phyloP scores from a whole-genome alignment of 768 basidiomycete genomes.

The Boletus pseudo-olivaceus region DNA sequence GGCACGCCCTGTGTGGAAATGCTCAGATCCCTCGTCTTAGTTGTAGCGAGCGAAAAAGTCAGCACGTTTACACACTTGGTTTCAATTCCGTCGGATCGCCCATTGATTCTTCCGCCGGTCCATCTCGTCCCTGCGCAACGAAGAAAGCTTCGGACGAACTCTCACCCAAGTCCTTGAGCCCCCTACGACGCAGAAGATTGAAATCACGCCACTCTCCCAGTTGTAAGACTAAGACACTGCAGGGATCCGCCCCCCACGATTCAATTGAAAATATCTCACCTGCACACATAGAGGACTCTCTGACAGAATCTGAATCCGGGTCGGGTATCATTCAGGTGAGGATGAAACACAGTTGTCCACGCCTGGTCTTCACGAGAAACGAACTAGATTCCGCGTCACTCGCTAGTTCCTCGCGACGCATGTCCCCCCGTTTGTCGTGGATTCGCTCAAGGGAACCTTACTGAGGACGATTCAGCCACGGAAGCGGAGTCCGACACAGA shows the following conservation, averaged over 20 bases:
- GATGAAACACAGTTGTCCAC: not conserved
- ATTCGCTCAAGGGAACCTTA: not conserved
- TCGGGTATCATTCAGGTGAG: slow-evolving; percentile 9
- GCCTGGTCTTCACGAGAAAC: not conserved
- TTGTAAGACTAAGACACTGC: not conserved
- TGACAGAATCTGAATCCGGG: slow-evolving; percentile 33
- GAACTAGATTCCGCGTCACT: not conserved
- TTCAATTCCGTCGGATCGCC: slow-evolving; percentile 5
- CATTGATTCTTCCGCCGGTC: not conserved
- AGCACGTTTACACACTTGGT: not conserved
- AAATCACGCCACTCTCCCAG: not conserved
- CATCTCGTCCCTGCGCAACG: not conserved
- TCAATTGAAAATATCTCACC: slow-evolving; percentile 7
- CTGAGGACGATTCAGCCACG: slow-evolving; percentile 28
- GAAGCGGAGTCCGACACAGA: slow-evolving; percentile 34
- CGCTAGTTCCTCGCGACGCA: not conserved
- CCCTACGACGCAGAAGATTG: not conserved
- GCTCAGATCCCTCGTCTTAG: not conserved
- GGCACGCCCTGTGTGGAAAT: not conserved
- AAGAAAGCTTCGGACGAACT: slow-evolving; percentile 1
- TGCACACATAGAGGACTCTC: slow-evolving; percentile 22
- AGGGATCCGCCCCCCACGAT: not conserved
- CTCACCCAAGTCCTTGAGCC: not conserved
- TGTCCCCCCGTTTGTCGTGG: not conserved
- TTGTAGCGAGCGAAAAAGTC: not conserved